Percentiles rank a stretch among this genome's conserved stretches.
Conservation (phyloP, 148 eudicot genomes). For the Amaranthus palmeri region DNA sequence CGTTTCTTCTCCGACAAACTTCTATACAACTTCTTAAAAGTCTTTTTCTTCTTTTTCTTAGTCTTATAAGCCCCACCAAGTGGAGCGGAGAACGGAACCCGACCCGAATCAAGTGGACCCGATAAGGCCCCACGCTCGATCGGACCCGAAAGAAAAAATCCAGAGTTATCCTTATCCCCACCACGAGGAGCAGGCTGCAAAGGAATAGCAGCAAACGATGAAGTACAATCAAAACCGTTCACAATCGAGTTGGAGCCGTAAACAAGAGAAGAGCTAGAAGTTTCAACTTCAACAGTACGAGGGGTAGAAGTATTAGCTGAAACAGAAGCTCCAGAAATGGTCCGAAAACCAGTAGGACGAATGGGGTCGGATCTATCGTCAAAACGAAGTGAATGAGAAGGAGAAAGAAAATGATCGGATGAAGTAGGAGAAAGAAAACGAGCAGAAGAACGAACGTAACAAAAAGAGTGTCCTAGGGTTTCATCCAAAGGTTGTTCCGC, state of each 20-base stretch:
- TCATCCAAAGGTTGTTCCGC: constrained; percentile 61
- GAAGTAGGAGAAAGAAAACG: constrained; percentile 76
- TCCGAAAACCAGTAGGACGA: constrained; percentile 43
- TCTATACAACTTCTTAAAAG: constrained; percentile 56
- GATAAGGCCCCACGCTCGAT: constrained; percentile 91
- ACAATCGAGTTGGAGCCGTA: constrained; percentile 38
- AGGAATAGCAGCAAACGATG: constrained; percentile 73
- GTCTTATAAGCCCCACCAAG: constrained; percentile 32
- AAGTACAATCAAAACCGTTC: constrained; percentile 80
- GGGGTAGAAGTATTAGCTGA: constrained; percentile 85
- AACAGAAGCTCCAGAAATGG: constrained; percentile 91
- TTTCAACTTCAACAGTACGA: constrained; percentile 37
- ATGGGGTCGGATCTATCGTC: constrained; percentile 44
- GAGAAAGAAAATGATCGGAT: constrained; percentile 86
- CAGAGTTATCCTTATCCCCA: constrained; percentile 29
- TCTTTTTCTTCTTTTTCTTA: constrained; percentile 58
- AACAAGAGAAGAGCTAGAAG: constrained; percentile 7
- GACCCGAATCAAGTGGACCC: constrained; percentile 60
- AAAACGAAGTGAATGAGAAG: constrained; percentile 68
- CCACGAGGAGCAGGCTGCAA: constrained; percentile 71
- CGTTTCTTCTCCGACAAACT: constrained; percentile 78
- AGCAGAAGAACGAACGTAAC: constrained; percentile 83
- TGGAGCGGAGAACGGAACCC: constrained; percentile 89
- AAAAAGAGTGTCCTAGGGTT: constrained; percentile 95
- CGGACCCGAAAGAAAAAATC: constrained; percentile 85